Conservation (phyloP, 495 filamentous ascomycete species). For the Aspergillus taichungensis region DNA sequence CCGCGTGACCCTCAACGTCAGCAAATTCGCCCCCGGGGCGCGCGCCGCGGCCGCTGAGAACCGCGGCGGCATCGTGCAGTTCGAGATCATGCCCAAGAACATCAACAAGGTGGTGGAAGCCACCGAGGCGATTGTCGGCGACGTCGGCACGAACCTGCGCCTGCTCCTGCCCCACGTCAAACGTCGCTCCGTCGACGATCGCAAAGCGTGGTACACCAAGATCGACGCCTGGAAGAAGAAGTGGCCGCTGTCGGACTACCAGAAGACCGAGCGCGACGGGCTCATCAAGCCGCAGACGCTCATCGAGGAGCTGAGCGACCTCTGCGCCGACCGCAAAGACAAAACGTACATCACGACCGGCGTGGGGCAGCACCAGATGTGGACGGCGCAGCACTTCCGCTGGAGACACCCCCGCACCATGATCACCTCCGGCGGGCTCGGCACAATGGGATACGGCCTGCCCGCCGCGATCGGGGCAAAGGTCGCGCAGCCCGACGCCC, state of each 20-base stretch:
- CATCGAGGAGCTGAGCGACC: constrained; percentile 72
- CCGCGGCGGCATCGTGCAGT: constrained; percentile 54
- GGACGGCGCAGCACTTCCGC: constrained; percentile 88
- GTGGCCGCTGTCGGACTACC: constrained; percentile 69
- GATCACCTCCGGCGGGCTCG: constrained; percentile 87
- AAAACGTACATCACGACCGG: constrained; percentile 83
- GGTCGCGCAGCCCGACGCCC: constrained; percentile 74
- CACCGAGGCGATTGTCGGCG: constrained; percentile 53
- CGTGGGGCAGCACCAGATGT: constrained; percentile 98
- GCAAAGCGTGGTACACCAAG: constrained; percentile 78
- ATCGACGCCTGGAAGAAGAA: constrained; percentile 84
- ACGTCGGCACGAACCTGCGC: constrained; percentile 57
- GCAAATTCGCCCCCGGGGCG: constrained; percentile 50
- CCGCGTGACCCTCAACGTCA: constrained; percentile 46
- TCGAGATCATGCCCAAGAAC: constrained; percentile 58
- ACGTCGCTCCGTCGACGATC: constrained; percentile 29
- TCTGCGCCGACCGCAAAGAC: constrained; percentile 66
- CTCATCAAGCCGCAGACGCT: constrained; percentile 86
- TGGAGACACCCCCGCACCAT: constrained; percentile 85
- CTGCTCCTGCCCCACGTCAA: constrained; percentile 63
- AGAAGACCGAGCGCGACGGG: constrained; percentile 52
- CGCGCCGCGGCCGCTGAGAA: constrained; percentile 47
- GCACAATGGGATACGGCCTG: constrained; percentile 92
- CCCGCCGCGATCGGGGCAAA: constrained; percentile 92
- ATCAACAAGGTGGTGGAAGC: constrained; percentile 59